A percentile compares a stretch with the other conserved stretches of the same genome.
Conservation (phyloP, 768 basidiomycete genomes). For the Trametes punicea region DNA sequence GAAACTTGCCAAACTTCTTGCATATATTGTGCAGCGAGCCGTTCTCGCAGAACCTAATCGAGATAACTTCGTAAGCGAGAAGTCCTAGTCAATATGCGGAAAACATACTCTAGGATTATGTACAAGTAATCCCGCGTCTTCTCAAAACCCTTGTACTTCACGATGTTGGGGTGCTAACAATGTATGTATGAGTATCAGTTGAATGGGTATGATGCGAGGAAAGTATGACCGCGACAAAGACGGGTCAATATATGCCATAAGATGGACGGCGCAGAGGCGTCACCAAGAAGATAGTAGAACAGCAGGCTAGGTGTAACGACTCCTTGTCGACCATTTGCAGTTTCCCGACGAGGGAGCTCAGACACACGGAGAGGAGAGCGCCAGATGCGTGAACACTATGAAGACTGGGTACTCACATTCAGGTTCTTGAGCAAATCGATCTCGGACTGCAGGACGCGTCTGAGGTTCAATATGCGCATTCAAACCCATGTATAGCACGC, state of each 20-base stretch:
- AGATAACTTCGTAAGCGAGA: background rate
- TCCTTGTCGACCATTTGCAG: no score
- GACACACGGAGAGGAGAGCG: no score
- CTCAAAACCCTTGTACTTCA: constrained; percentile 98
- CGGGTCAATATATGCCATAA: no score
- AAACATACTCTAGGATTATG: constrained; percentile 87
- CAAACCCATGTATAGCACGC: constrained; percentile 22
- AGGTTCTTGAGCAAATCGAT: constrained; percentile 97
- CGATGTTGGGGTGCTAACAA: constrained; percentile 88
- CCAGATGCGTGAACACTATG: background rate
- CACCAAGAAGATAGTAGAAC: no score
- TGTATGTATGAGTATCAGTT: background rate
- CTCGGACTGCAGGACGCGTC: constrained; percentile 62
- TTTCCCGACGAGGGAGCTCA: no score
- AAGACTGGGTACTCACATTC: constrained; percentile 52
- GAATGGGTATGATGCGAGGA: no score
- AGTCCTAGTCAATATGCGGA: background rate
- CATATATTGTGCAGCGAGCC: constrained; percentile 93
- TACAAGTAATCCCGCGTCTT: constrained; percentile 92
- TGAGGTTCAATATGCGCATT: background rate
- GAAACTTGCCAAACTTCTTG: constrained; percentile 98
- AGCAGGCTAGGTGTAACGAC: no score
- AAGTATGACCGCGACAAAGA: no score
- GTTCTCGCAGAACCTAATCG: constrained; percentile 93
- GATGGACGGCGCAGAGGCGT: no score